These are phyloP conservation scores for Kernera saxatilis DNA, from an alignment of 345 rosid species.

Conservation along the genomic window DNA sequence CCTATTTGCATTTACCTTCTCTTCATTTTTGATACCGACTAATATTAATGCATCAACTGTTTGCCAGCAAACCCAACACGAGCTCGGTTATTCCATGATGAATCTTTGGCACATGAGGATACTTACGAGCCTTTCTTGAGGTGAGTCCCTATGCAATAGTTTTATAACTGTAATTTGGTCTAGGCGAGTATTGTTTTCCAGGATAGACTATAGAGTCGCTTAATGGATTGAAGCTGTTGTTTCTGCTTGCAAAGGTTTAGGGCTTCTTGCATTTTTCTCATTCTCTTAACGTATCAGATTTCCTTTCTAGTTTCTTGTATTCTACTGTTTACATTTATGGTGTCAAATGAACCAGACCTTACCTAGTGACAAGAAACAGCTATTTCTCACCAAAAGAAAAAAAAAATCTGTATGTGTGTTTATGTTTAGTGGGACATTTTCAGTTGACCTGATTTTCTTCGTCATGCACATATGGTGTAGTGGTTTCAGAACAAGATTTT, in stretches of 20 bases:
- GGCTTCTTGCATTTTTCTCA: background rate
- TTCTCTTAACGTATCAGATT: background rate
- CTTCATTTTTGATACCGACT: background rate
- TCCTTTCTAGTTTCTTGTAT: background rate
- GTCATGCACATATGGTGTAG: background rate
- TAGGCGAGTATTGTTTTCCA: background rate
- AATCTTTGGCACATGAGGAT: constrained; percentile 69
- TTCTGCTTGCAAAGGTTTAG: background rate
- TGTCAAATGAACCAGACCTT: background rate
- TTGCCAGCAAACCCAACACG: constrained; percentile 82
- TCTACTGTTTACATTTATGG: background rate
- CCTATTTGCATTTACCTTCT: background rate
- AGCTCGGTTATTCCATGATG: constrained; percentile 86
- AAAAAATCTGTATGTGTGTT: background rate
- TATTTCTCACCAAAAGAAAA: background rate
- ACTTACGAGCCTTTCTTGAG: constrained; percentile 95
- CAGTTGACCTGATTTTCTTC: background rate
- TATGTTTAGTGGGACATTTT: background rate
- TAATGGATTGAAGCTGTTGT: background rate
- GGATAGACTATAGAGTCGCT: constrained; percentile 2
- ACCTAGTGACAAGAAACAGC: background rate
- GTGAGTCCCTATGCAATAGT: constrained; percentile 37
- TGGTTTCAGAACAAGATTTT: background rate
- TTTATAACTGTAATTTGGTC: background rate
- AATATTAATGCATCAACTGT: constrained; percentile 22